Evolutionary conservation across 495 filamentous ascomycete genomes (phyloP), one percentile per base, ranked within the genome.

Genomic region (Hypoxylon crocopeplum): DNA sequence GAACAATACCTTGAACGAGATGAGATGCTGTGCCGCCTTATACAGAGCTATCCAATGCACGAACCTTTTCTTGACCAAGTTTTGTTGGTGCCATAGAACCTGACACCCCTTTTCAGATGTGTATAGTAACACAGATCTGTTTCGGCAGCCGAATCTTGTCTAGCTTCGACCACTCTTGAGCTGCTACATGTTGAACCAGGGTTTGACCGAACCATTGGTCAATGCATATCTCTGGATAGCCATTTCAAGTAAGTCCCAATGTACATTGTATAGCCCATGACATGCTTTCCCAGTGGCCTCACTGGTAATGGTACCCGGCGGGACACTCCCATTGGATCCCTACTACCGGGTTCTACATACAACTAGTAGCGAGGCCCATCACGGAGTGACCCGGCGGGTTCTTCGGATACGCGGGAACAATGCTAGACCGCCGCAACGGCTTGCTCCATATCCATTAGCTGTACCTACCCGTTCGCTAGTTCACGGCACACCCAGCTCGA

Each of bases 81-180:
- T 11, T 3, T 13, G n/a, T 34, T 10, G 32, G 8, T 13, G 3
- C 7, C 12, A 6, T n/a, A 11, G 12, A 34, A 3, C 7, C 32
- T 34, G 12, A 3, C 32, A 12, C 7, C 32, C 17, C 34, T 38
- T 19, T 13, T 5, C 4, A n/a, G 32, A 13, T 17, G 10, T 17
- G 22, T 40, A 45, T 11, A 20, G 59, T 63, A 29, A 22, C 36
- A 57, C 52, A 19, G 8, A 52, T 1, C 19, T 57, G 59, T 62
- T 62, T 62, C 52, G 52, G 40, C 47, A 62, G 16, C 52, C 47
- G 59, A 48, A 56, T 13, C 13, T 7, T 17, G 19, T 16, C 19
- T 44, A 32, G 15, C 1, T 19, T 39, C 7, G 7, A 41, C n/a
- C 16, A 13, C 34, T 32, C 1, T 30, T 38, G 11, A 20, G 15